phyloP scores from a whole-genome alignment of 2,329 filamentous ascomycete genomes.

The Penicillium oxalicum region DNA sequence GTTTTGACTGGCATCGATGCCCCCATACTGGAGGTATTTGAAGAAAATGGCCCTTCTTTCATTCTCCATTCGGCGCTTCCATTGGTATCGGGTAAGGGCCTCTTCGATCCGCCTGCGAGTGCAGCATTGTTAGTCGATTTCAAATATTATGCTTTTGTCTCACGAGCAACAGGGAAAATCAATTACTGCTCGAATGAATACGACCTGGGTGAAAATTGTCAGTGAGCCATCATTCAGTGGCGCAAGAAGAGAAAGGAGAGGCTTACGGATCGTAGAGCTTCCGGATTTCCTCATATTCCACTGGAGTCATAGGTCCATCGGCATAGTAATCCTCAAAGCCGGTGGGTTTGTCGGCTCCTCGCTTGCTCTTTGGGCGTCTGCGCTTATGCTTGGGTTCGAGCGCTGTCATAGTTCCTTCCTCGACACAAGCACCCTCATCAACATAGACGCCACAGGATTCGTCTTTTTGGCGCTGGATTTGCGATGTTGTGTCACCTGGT shows the following conservation, averaged over 20 bases:
- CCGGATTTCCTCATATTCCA: slow-evolving; percentile 60
- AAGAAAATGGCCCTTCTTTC: slow-evolving; percentile 62
- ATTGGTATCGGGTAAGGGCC: slow-evolving; percentile 75
- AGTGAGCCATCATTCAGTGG: background rate
- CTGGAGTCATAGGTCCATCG: slow-evolving; percentile 70
- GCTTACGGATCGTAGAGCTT: slow-evolving; percentile 62
- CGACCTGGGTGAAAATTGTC: background rate
- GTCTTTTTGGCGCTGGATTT: background rate
- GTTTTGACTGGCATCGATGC: slow-evolving; percentile 59
- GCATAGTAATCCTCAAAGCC: slow-evolving; percentile 75
- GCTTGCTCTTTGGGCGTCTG: slow-evolving; percentile 35
- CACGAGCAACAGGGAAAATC: too few relatives aligned
- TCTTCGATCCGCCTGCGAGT: slow-evolving; percentile 66
- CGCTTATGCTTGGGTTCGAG: slow-evolving; percentile 29
- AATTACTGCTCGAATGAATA: slow-evolving; percentile 53
- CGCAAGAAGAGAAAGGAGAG: too few relatives aligned
- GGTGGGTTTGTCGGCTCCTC: slow-evolving; percentile 21
- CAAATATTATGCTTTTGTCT: too few relatives aligned
- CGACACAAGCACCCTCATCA: background rate
- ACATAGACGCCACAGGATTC: background rate
- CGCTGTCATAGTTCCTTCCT: background rate
- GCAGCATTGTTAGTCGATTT: slow-evolving; percentile 2
- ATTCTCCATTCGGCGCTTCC: slow-evolving; percentile 65
- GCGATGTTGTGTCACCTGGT: background rate
- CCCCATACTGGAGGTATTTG: slow-evolving; percentile 77